A percentile compares a stretch with the other conserved stretches of the same genome.
phyloP scores from a whole-genome alignment of 495 filamentous ascomycete species.

The Penicillium steckii region DNA sequence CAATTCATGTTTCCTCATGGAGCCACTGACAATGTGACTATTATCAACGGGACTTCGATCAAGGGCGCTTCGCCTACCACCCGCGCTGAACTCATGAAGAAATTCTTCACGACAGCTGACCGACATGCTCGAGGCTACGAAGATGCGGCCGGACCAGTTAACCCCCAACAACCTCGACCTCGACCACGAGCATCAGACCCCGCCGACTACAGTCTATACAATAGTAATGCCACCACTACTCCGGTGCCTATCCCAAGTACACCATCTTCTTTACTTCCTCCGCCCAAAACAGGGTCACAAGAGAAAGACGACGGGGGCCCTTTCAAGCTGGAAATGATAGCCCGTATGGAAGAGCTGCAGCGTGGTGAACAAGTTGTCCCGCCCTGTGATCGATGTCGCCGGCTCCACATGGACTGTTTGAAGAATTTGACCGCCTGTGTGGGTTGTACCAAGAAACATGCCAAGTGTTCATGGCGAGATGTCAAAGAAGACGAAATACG shows the following conservation, averaged over 20 bases:
- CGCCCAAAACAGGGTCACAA: slow-evolving; percentile 45
- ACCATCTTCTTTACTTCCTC: slow-evolving; percentile 49
- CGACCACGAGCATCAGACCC: slow-evolving; percentile 39
- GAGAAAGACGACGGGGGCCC: slow-evolving; percentile 61
- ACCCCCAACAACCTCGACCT: slow-evolving; percentile 31
- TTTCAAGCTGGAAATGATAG: slow-evolving; percentile 64
- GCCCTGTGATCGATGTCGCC: slow-evolving; percentile 79
- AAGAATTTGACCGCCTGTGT: slow-evolving; percentile 84
- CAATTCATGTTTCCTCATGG: slow-evolving; percentile 45
- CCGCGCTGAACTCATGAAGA: slow-evolving; percentile 53
- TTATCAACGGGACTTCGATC: slow-evolving; percentile 50
- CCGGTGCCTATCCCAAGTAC: slow-evolving; percentile 53
- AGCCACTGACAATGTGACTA: slow-evolving; percentile 46
- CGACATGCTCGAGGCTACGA: slow-evolving; percentile 41
- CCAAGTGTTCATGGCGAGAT: slow-evolving; percentile 79
- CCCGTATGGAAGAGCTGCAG: slow-evolving; percentile 70
- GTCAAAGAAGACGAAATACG: slow-evolving; percentile 68
- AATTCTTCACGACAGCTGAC: slow-evolving; percentile 57
- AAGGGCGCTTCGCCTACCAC: slow-evolving; percentile 54
- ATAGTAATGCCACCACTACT: slow-evolving; percentile 29
- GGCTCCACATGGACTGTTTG: slow-evolving; percentile 75
- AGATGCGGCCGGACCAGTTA: slow-evolving; percentile 24
- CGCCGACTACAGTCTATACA: slow-evolving; percentile 36
- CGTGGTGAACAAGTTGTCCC: slow-evolving; percentile 72
- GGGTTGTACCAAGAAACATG: slow-evolving; percentile 86